A percentile compares a stretch with the other conserved stretches of the same genome.
phyloP scores from a whole-genome alignment of 257 asterid species.

The Nicotiana paniculata region DNA sequence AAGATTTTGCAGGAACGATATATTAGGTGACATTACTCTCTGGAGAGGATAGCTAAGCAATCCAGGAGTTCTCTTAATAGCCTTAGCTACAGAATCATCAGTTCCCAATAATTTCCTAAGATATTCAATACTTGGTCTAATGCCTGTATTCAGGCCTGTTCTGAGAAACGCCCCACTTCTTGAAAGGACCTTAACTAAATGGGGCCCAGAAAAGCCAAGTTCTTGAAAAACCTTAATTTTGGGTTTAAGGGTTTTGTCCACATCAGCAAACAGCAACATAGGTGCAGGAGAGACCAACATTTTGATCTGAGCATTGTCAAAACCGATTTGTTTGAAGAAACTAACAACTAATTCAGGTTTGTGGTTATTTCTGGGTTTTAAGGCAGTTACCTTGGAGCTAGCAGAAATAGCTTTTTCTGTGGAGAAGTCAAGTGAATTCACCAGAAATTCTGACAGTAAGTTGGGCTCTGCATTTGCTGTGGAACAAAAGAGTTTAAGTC shows the following conservation, averaged over 20 bases:
- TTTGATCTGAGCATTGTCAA: conserved; percentile 18
- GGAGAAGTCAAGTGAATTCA: conserved; percentile 18
- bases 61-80: not conserved
- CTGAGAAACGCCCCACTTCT: not conserved
- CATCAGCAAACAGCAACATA: conserved; percentile 1
- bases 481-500: not conserved
- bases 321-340: conserved; percentile 19
- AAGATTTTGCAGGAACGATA: not conserved
- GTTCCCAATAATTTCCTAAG: conserved; percentile 13
- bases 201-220: conserved; percentile 15
- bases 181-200: conserved; percentile 8
- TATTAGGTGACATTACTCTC: not conserved
- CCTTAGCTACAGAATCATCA: conserved; percentile 6
- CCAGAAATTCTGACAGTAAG: conserved; percentile 14
- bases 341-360: conserved; percentile 13
- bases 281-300: conserved; percentile 1
- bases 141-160: not conserved
- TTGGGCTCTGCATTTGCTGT: not conserved
- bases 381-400: not conserved
- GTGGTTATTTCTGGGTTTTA: not conserved
- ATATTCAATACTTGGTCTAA: conserved; percentile 9
- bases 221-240: conserved; percentile 13
- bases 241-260: conserved; percentile 18
- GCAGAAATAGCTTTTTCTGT: conserved; percentile 15
- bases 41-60: conserved; percentile 1